Evolutionary conservation across 139 green algal species (phyloP).

Genomic region (Closterium sp.): DNA sequence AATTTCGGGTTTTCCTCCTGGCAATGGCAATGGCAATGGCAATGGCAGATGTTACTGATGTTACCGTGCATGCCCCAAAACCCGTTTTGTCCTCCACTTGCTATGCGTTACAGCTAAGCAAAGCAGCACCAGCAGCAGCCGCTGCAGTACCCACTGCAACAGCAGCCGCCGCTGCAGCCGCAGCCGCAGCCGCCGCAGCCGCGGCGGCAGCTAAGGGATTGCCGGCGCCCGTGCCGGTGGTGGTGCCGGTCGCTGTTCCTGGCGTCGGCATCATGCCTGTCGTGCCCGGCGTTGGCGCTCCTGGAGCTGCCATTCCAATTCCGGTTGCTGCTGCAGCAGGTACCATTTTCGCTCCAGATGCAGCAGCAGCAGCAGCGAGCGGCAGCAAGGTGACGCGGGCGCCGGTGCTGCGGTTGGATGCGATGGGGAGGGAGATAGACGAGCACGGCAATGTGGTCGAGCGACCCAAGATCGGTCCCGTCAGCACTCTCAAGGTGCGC

Average conservation of each 20-base stretch:
- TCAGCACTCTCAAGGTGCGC: constrained; percentile 49
- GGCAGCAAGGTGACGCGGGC: not conserved
- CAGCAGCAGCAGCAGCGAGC: not conserved
- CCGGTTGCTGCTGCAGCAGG: not conserved
- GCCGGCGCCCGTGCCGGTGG: not conserved
- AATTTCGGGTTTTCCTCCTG: not conserved
- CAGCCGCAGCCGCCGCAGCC: not conserved
- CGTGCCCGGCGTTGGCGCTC: not conserved
- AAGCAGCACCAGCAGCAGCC: not conserved
- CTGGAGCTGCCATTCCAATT: not conserved
- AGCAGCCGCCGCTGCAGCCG: not conserved
- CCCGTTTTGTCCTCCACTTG: not conserved
- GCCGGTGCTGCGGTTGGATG: constrained; percentile 47
- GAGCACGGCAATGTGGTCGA: constrained; percentile 47
- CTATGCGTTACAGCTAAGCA: constrained; percentile 7
- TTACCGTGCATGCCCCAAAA: not conserved
- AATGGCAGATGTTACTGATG: not conserved
- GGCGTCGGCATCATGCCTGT: not conserved
- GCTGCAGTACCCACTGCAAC: constrained; percentile 8
- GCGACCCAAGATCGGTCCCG: not conserved
- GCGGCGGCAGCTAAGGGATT: not conserved
- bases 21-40: too few relatives aligned
- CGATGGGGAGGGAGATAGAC: constrained; percentile 42
- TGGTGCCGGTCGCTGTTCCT: not conserved
- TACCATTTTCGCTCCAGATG: not conserved